A percentile compares a stretch with the other conserved stretches of the same genome.
These are phyloP conservation scores for Medicago lupulina DNA, from an alignment of 306 rosid genomes.

Conservation along the genomic window DNA sequence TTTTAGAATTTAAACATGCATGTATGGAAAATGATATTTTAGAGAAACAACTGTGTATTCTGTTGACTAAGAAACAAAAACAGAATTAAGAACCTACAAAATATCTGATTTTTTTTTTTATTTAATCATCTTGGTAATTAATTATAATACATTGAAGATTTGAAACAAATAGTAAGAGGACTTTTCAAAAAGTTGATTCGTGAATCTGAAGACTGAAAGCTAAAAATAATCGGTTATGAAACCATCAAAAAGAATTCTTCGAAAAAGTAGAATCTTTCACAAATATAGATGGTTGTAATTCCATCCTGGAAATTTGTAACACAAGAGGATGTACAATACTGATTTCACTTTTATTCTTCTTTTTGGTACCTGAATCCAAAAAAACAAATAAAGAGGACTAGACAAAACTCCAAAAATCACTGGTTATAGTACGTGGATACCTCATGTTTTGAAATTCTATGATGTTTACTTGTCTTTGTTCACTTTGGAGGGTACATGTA, in stretches of 20 bases:
- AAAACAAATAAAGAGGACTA: slow-evolving; percentile 9
- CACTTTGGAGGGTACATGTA: slow-evolving; percentile 41
- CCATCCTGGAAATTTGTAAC: slow-evolving; percentile 35
- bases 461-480: too few species aligned
- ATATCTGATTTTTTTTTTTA: background rate
- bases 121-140: background rate
- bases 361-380: slow-evolving; percentile 31
- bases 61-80: background rate
- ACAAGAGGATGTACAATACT: background rate
- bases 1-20: too few species aligned
- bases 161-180: background rate
- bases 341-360: slow-evolving; percentile 13
- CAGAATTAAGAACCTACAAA: background rate
- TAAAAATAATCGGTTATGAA: slow-evolving; percentile 38
- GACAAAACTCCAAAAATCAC: slow-evolving; percentile 31
- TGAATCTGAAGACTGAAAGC: slow-evolving; percentile 25
- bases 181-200: slow-evolving; percentile 43
- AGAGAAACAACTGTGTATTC: too few species aligned
- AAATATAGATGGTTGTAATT: slow-evolving; percentile 54
- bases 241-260: slow-evolving; percentile 45
- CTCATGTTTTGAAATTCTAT: too few species aligned
- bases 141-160: slow-evolving; percentile 8
- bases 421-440: background rate
- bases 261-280: slow-evolving; percentile 44
- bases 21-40: too few species aligned